Evolutionary conservation across 805 yeast species (phyloP).

Genomic region (Cyberlindnera samutprakarnensis): DNA sequence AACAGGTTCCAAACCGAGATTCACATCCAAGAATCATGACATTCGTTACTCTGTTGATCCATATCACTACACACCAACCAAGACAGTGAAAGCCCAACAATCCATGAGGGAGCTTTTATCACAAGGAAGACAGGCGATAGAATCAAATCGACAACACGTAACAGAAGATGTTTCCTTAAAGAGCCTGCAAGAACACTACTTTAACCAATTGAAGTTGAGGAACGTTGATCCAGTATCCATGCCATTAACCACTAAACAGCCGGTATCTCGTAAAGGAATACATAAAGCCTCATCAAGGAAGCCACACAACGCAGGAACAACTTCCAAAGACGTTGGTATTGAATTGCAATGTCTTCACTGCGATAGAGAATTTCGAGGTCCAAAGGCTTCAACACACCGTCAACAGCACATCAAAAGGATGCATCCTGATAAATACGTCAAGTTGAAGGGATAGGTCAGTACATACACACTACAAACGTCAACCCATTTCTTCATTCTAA

Average conservation of each 20-base stretch:
- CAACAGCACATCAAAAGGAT: conserved; percentile 41
- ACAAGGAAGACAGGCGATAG: conserved; percentile 8
- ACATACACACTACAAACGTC: no score
- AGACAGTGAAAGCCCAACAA: neutral
- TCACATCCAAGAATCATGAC: neutral
- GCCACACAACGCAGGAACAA: conserved; percentile 17
- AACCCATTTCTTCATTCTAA: neutral
- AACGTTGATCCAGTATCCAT: neutral
- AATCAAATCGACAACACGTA: neutral
- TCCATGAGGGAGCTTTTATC: conserved; percentile 7
- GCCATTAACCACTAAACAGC: no score
- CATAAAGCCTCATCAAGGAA: neutral
- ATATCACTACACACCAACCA: conserved; percentile 1
- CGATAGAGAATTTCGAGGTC: conserved; percentile 37
- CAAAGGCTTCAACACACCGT: conserved; percentile 38
- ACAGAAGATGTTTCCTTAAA: neutral
- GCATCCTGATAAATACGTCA: conserved; percentile 37
- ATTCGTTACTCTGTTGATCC: conserved; percentile 1
- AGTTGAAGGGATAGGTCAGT: conserved; percentile 37
- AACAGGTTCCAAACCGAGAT: neutral
- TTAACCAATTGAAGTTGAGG: neutral
- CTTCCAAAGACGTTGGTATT: conserved; percentile 14
- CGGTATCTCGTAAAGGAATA: no score
- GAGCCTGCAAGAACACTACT: neutral
- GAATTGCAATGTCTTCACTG: conserved; percentile 35